These are phyloP conservation scores for Trichothecium roseum DNA, from an alignment of 2,329 filamentous ascomycete species.

Conservation along the genomic window DNA sequence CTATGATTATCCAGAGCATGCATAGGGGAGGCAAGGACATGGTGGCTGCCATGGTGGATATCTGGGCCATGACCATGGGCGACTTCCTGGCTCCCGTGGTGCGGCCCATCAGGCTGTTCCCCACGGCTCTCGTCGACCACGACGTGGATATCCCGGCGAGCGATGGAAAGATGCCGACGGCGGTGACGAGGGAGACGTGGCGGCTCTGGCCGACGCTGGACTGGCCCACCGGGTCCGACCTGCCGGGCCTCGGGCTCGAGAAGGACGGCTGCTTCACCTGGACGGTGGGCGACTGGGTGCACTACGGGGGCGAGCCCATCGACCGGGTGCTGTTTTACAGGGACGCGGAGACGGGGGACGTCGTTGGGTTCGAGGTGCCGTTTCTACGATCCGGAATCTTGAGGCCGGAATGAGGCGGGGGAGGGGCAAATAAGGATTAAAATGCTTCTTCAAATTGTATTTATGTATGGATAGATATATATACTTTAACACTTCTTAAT, in stretches of 20 bases:
- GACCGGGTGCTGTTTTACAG: constrained; percentile 20
- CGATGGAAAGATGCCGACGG: constrained; percentile 3
- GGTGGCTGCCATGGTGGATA: constrained; percentile 7
- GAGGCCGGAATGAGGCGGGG: too few species aligned
- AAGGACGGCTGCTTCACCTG: constrained; percentile 17
- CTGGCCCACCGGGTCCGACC: constrained; percentile 10
- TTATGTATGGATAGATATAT: neutral
- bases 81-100: constrained; percentile 10
- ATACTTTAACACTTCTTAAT: too few species aligned
- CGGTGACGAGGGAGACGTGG: constrained; percentile 13
- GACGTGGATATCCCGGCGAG: constrained; percentile 3
- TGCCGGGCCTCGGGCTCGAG: constrained; percentile 14
- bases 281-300: constrained; percentile 22
- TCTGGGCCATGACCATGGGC: constrained; percentile 14
- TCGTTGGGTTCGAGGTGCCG: constrained; percentile 20
- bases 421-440: too few species aligned
- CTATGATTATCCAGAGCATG: constrained; percentile 12
- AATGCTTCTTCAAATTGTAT: too few species aligned
- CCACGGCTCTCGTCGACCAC: constrained; percentile 8
- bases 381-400: constrained; percentile 19
- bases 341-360: constrained; percentile 10
- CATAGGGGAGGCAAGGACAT: constrained; percentile 12
- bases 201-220: constrained; percentile 16
- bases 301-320: constrained; percentile 21
- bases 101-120: constrained; percentile 14